A percentile compares a stretch with the other conserved stretches of the same genome.
phyloP scores from a whole-genome alignment of 2,329 filamentous ascomycete species.

The Penicillium sp. region DNA sequence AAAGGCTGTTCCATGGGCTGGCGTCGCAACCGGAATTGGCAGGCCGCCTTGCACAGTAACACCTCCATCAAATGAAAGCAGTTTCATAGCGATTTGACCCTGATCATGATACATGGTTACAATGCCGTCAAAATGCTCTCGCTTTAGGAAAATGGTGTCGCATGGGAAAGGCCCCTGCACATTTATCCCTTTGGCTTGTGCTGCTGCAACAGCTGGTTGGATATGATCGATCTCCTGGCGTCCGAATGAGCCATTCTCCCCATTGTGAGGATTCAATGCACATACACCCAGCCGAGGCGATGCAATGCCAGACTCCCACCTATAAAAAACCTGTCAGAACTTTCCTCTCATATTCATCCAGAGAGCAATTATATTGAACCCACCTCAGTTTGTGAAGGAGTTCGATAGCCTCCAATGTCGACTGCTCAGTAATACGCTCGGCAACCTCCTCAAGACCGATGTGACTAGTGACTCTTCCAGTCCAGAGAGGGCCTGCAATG shows the following conservation, averaged over 20 bases:
- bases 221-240: constrained; percentile 32
- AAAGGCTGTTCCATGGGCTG: constrained; percentile 29
- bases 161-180: constrained; percentile 30
- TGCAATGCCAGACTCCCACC: constrained; percentile 30
- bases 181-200: constrained; percentile 24
- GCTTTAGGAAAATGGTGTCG: constrained; percentile 34
- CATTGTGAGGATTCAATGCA: constrained; percentile 34
- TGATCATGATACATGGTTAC: constrained; percentile 37
- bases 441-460: constrained; percentile 29
- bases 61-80: constrained; percentile 32
- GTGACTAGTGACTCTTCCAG: constrained; percentile 31
- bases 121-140: constrained; percentile 29
- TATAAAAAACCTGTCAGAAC: too few relatives aligned
- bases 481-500: constrained; percentile 28
- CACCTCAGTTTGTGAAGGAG: constrained; percentile 25
- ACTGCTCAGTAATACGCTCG: constrained; percentile 22
- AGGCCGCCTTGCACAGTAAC: constrained; percentile 33
- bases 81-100: constrained; percentile 34
- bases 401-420: constrained; percentile 24
- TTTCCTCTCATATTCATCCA: too few relatives aligned
- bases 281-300: constrained; percentile 30
- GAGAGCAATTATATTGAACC: too few relatives aligned
- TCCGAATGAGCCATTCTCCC: constrained; percentile 32
- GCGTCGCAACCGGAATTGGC: constrained; percentile 29
- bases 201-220: constrained; percentile 24